A percentile compares a stretch with the other conserved stretches of the same genome.
Conservation (phyloP, 2,329 filamentous ascomycete species). For the Emmonsia crescens region DNA sequence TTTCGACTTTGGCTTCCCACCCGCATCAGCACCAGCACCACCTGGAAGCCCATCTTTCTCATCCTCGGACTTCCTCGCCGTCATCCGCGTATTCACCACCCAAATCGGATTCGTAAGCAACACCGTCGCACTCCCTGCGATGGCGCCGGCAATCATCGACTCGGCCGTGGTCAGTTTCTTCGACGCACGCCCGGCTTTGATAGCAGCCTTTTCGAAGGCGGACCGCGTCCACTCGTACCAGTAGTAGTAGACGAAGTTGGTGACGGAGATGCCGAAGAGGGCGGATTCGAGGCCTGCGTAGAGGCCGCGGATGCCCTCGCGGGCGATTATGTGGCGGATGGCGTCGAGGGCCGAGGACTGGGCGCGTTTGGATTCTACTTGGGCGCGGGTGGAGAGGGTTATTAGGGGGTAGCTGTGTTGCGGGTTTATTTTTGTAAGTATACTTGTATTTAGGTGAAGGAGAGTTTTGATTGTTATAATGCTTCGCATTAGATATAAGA, state of each 20-base stretch:
- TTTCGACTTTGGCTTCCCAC: conserved; percentile 42
- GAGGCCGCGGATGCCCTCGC: conserved; percentile 78
- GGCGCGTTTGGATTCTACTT: conserved; percentile 92
- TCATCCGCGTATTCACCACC: conserved; percentile 98
- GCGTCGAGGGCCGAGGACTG: conserved; percentile 76
- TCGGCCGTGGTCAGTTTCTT: conserved; percentile 84
- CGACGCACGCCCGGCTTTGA: conserved; percentile 58
- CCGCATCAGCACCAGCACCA: conserved; percentile 21
- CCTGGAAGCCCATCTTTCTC: conserved; percentile 33
- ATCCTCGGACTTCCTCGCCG: conserved; percentile 61
- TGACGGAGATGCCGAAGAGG: conserved; percentile 93
- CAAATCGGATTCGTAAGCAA: conserved; percentile 97
- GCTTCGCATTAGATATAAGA: too few species aligned
- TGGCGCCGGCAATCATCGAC: conserved; percentile 86
- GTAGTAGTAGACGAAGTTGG: conserved; percentile 99
- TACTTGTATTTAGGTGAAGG: neutral
- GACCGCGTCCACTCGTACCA: conserved; percentile 96
- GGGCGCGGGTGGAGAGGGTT: conserved; percentile 90
- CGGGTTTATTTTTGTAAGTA: neutral
- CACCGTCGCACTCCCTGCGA: conserved; percentile 89
- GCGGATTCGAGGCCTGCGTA: conserved; percentile 91
- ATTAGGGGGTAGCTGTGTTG: conserved; percentile 75
- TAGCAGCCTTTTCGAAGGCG: conserved; percentile 67
- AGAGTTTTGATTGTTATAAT: neutral
- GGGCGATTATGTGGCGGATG: conserved; percentile 73